Evolutionary conservation across 176 grass and related monocot species (phyloP).

Genomic region (Themeda triandra): DNA sequence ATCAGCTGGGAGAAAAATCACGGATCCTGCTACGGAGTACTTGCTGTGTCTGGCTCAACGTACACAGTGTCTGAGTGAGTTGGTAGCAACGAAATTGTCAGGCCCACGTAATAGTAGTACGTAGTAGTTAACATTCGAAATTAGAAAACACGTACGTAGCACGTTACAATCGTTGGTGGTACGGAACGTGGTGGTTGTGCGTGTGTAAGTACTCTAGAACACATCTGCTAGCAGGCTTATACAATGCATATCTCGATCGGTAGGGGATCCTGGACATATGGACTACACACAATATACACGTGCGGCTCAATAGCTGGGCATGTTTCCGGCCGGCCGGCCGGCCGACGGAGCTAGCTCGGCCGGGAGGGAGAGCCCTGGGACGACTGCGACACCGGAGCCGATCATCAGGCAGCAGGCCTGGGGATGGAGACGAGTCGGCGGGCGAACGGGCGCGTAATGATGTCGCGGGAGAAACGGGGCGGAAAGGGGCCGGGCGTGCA

Average conservation of each 20-base stretch:
- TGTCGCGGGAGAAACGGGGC: conserved; percentile 34
- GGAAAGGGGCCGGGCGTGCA: conserved; percentile 15
- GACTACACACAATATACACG: background rate
- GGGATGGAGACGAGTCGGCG: background rate
- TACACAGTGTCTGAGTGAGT: background rate
- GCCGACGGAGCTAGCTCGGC: background rate
- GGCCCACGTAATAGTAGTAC: background rate
- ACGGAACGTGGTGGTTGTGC: background rate
- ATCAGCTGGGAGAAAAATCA: background rate
- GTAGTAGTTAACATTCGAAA: no score
- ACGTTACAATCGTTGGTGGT: background rate
- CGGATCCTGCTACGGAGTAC: no score
- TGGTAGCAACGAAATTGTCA: background rate
- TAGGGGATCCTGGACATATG: background rate
- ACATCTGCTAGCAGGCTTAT: background rate
- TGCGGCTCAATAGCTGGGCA: background rate
- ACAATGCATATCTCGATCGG: background rate
- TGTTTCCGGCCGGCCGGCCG: background rate
- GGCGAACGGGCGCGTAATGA: conserved; percentile 34
- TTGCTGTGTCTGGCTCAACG: background rate
- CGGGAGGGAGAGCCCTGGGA: no score
- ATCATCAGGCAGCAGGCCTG: background rate
- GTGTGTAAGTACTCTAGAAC: no score
- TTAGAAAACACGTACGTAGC: no score
- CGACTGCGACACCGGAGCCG: no score